Evolutionary conservation across 768 basidiomycete genomes (phyloP), one percentile per base, ranked within the genome.

Genomic region (Cyclocybe cylindracea): DNA sequence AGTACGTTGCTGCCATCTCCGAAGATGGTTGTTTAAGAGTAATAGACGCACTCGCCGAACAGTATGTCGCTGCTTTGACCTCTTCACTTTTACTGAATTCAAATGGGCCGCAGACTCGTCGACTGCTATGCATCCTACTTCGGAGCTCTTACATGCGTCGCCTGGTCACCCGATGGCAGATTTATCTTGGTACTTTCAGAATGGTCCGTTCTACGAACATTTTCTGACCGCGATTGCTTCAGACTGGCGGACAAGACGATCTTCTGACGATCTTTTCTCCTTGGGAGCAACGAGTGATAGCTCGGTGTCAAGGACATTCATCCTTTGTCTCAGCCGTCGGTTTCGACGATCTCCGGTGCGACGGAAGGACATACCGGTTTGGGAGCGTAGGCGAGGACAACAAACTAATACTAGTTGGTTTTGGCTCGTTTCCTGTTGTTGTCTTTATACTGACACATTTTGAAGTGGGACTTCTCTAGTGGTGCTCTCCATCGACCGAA

Each of bases 221-320:
- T 18, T 2, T n/a, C 50, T 34, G 33, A 18, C 18, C 36, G 2
- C 33, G 39, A 45, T 19, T 42, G 40, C 18, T 51, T 14, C 59
- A 94, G 91, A 92, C 93, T 1, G 97, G 95, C 10, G 97, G 97
- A 0, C 95, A 99, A 75, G 97, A 99, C 63, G 97, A 99, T 64
- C 78, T 98, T 8, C 72, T 97, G 48, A 96, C 95, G 4, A 90
- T 99, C 53, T 92, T 93, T 67, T 94, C 95, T 0, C 94, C 94
- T 1, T 89, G 87, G 82, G 97, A 98, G 66, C 89, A 93, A 65
- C 84, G 95, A 2, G 85, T 98, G 5, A 84, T 99, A 8, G 97
- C 97, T 4, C 82, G 95, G 49, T 98, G 97, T 71, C 94, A 97
- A 68, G 97, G 97, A 0, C 97, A 99, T 64, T 91, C 92, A 0